Evolutionary conservation across 2,329 filamentous ascomycete species (phyloP), one percentile per base, ranked within the genome.

Genomic region (Fusarium sp.): DNA sequence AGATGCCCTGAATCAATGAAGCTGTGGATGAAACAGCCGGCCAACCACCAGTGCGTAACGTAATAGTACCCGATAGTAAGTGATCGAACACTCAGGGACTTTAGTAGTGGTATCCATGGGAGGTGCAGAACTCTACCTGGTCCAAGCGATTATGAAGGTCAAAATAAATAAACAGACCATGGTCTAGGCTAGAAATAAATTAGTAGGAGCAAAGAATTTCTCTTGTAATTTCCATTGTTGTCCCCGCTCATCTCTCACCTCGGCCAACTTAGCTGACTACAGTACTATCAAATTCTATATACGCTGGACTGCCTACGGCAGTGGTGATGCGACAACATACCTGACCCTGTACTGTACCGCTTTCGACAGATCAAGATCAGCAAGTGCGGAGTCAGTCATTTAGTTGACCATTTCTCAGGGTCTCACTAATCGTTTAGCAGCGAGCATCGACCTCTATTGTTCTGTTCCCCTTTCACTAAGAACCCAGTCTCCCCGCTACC

Each of bases 401-500:
- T 51, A 29, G 54, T 34, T 49, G 10, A 38, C 34, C 34, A 38
- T 45, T 38, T 56, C 44, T 38, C 53, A 63, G 65, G 65, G 64
- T 65, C 65, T 51, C 38, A 55, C 52, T 56, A 53, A 43, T 43
- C 49, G n/a, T 53, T 41, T 53, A 53, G 49, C n/a, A 60, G 29
- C 34, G 59, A 68, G 47, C 40, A 48, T 51, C 59, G 32, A 61
- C 34, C 55, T 41, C 40, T 32, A 48, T 46, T 51, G 29, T 56
- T 29, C 51, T 41, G 40, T 32, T 53, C 49, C 30, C 46, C 43
- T 64, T 69, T 38, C 49, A 29, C 49, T 53, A 53, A 53, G 34
- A 58, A 59, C 58, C 18, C 43, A 53, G 41, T 47, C 59, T 38
- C 59, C 63, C 67, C 64, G 59, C 68, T 65, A 68, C 54, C 44